These are phyloP conservation scores for Linderniella brevidens DNA, from an alignment of 257 asterid genomes.

Conservation along the genomic window DNA sequence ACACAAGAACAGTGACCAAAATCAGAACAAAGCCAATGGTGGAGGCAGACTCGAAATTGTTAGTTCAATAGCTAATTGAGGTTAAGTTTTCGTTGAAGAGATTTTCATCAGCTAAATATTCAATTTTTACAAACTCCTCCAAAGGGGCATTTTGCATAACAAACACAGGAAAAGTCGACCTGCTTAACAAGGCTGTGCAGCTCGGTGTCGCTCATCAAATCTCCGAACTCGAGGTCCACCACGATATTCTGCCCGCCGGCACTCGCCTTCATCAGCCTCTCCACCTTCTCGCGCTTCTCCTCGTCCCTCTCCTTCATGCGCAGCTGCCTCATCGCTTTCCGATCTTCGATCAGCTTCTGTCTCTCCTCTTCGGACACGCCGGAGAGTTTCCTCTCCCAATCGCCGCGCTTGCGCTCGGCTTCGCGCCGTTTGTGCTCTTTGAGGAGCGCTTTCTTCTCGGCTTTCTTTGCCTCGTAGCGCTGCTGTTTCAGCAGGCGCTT, in stretches of 20 bases:
- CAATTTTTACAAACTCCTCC: neutral
- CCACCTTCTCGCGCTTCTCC: conserved; percentile 46
- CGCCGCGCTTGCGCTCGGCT: conserved; percentile 66
- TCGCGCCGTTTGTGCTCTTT: conserved; percentile 62
- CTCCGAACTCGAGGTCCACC: conserved; percentile 69
- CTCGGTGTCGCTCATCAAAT: conserved; percentile 58
- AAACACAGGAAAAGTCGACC: conserved; percentile 47
- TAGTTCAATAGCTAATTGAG: too few relatives aligned
- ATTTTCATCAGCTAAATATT: neutral
- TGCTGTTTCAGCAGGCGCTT: conserved; percentile 71
- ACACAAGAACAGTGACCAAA: too few relatives aligned
- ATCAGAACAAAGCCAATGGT: too few relatives aligned
- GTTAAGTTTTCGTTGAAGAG: too few relatives aligned
- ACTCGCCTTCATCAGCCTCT: conserved; percentile 47
- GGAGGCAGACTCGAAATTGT: too few relatives aligned
- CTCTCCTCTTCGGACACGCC: conserved; percentile 46
- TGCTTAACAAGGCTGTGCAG: conserved; percentile 85
- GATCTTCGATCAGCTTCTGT: conserved; percentile 34
- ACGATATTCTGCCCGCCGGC: conserved; percentile 57
- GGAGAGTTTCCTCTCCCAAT: conserved; percentile 65
- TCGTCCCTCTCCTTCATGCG: conserved; percentile 52
- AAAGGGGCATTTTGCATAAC: conserved; percentile 31
- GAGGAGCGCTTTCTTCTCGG: conserved; percentile 53
- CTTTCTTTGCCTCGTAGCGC: conserved; percentile 64
- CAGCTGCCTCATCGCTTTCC: conserved; percentile 39